Evolutionary conservation across 805 yeast genomes (phyloP), one percentile per base, ranked within the genome.

Genomic region (Pichia rugopelliculosa): DNA sequence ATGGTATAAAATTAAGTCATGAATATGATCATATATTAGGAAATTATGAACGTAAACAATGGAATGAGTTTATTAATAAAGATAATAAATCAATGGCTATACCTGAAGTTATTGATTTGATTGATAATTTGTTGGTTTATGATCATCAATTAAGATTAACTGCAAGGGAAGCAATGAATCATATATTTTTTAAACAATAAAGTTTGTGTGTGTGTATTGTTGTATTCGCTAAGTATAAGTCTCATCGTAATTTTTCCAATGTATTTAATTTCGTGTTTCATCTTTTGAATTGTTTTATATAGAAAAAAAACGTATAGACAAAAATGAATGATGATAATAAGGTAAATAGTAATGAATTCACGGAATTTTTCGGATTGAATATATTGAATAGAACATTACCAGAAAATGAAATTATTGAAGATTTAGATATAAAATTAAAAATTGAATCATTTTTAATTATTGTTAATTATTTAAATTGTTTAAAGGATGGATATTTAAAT

Each of bases 81-180:
- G 72, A 71, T 42, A 82, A 82, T 58, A 70, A 71, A 52, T 69
- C 68, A 41, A 65, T 76, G 42, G 59, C 75, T 41, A 79, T 77
- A 10, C 71, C 74, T 39, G 76, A 77, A 2, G 80, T 77, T 44
- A 72, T 79, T 26, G 66, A 85, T 60, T 74, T 89, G 54, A 72
- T 87, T 51, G 95, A 86, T 59, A 74, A 79, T 46, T 66, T 89
- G 51, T 70, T 89, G 58, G 75, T 82, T 49, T 89, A 87, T 59
- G 96, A 89, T 62, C 96, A 89, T 62, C 90, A 84, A 63, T 86
- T 82, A 59, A 77, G 96, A 59, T 72, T 87, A 49, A 89, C 96
- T 5, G 96, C 96, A 2, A 72, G 76, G 63, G 96, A 89, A 64
- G 95, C 96, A 17, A 79, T 87, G 88, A 76, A 64, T 3, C 96